These are phyloP conservation scores for Mycosphaerella sp. DNA, from an alignment of 2,329 filamentous ascomycete species.

Conservation along the genomic window DNA sequence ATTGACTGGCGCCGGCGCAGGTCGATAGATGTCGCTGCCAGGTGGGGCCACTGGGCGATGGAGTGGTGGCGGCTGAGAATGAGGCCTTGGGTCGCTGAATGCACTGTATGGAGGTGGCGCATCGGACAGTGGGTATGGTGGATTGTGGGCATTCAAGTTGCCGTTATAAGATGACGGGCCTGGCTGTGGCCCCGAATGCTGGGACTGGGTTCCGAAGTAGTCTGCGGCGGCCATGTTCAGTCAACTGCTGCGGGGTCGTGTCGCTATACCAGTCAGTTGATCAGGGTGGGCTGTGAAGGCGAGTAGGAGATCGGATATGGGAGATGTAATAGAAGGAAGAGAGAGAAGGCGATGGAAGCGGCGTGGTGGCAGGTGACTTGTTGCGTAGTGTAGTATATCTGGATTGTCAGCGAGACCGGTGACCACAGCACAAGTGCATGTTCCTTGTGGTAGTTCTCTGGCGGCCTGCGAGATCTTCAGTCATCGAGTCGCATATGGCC, in stretches of 20 bases:
- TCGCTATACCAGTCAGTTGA: not conserved
- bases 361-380: not conserved
- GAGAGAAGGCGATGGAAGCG: not conserved
- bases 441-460: not conserved
- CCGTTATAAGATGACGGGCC: constrained; percentile 6
- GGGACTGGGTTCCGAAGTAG: constrained; percentile 21
- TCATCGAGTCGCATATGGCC: not conserved
- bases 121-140: constrained; percentile 30
- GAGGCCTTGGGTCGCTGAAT: constrained; percentile 24
- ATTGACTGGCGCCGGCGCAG: constrained; percentile 21
- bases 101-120: constrained; percentile 28
- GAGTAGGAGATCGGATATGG: not conserved
- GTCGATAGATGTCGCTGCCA: constrained; percentile 20
- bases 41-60: constrained; percentile 13
- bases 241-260: not conserved
- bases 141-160: constrained; percentile 12
- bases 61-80: constrained; percentile 29
- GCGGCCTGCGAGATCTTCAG: not conserved
- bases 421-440: not conserved
- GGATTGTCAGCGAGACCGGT: constrained; percentile 1
- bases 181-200: constrained; percentile 13
- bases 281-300: not conserved
- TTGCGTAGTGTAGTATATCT: not conserved
- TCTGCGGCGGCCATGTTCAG: constrained; percentile 28
- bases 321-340: not conserved